Evolutionary conservation across 345 rosid species (phyloP), one percentile per base, ranked within the genome.

Genomic region (Aquilaria yunnanensis): DNA sequence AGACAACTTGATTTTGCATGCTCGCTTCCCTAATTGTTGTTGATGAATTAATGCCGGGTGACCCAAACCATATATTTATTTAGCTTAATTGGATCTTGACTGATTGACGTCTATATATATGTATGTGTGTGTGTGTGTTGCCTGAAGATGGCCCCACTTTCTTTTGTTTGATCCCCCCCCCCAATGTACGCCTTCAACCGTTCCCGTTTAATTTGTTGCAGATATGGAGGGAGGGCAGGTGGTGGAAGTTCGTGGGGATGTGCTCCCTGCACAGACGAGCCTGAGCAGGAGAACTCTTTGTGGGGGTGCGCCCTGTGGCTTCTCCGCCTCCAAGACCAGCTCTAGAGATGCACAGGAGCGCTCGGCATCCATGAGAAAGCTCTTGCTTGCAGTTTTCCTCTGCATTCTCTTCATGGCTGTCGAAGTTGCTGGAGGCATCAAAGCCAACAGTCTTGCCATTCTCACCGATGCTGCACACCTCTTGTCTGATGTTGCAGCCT

Each of bases 401-500:
- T 86, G 87, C 52, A 31, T 81, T 34, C 12, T 84, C 52, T 86
- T 86, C 73, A 83, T 86, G 89, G 57, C 69, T 9, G 85, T 83
- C 54, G 89, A 86, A 80, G 83, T 86, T 47, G 78, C 61, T 54
- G 89, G 89, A 67, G 92, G 89, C 46, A 79, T 81, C 50, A 73
- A 81, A 73, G 87, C 87, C 63, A 86, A 86, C 74, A 81, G 87
- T 53, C 87, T 81, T n/a, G 89, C 89, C 3, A 82, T 86, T 52
- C 61, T 86, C 63, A 84, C 89, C 0, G 89, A 84, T 69, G 92
- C 92, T 47, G 89, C 87, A 16, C 87, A 84, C 73, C 80, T 84
- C 10, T 70, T 84, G 50, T 81, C 85, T 1, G 89, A 81, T 50
- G 89, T 86, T 64, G 89, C 92, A 31, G 87, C 87, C 8, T 84